Conservation (phyloP, 768 basidiomycete species). For the Rhodotorula paludigena region DNA sequence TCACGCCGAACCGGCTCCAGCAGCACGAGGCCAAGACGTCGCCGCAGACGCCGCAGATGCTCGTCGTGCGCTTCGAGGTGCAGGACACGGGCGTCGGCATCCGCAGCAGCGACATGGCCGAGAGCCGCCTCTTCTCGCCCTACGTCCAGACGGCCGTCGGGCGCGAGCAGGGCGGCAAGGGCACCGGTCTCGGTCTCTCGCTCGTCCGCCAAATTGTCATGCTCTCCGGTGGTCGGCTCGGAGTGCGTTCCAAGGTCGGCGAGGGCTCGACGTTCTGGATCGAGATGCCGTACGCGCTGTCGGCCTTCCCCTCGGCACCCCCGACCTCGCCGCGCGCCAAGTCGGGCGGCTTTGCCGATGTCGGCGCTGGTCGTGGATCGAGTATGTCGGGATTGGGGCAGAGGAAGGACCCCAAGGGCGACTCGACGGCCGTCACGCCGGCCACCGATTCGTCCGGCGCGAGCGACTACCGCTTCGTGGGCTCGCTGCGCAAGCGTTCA, state of each 20-base stretch:
- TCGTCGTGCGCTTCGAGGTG: slow-evolving; percentile 51
- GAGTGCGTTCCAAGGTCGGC: slow-evolving; percentile 45
- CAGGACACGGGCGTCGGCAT: slow-evolving; percentile 52
- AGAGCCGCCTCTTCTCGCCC: slow-evolving; percentile 43
- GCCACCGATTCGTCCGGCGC: slow-evolving; percentile 10
- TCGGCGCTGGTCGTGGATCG: too few relatives aligned
- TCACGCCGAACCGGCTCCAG: slow-evolving; percentile 17
- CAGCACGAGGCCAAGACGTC: slow-evolving; percentile 21
- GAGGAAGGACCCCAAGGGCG: slow-evolving; percentile 5
- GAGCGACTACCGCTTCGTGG: slow-evolving; percentile 33
- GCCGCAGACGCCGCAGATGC: slow-evolving; percentile 33
- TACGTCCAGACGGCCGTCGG: slow-evolving; percentile 52
- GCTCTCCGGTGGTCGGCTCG: slow-evolving; percentile 50
- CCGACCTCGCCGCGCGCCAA: slow-evolving; percentile 10
- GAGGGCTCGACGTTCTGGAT: slow-evolving; percentile 42
- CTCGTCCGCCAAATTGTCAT: slow-evolving; percentile 52
- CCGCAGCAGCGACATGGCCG: slow-evolving; percentile 47
- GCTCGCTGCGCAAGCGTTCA: slow-evolving; percentile 5
- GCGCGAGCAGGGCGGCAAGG: slow-evolving; percentile 52
- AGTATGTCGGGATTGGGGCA: too few relatives aligned
- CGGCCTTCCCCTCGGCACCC: background rate
- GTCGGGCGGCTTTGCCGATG: slow-evolving; percentile 24
- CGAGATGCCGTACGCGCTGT: slow-evolving; percentile 37
- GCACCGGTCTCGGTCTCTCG: slow-evolving; percentile 51
- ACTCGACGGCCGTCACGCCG: background rate